A percentile compares a stretch with the other conserved stretches of the same genome.
These are phyloP conservation scores for Acer campestre DNA, from an alignment of 345 rosid species.

Conservation along the genomic window DNA sequence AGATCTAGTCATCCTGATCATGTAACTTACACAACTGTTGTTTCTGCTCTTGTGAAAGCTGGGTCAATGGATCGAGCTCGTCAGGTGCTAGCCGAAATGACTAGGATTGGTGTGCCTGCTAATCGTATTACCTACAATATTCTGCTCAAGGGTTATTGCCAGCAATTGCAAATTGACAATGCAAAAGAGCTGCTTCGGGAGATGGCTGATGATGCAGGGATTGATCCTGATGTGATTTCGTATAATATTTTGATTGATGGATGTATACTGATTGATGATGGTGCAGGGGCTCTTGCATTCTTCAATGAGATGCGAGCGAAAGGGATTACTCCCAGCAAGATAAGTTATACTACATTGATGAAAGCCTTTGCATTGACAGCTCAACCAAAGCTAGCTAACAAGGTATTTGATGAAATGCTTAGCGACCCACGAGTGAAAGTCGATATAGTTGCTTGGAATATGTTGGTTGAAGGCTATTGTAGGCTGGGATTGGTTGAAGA, in stretches of 20 bases:
- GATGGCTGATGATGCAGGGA: slow-evolving; percentile 57
- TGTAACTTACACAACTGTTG: slow-evolving; percentile 85
- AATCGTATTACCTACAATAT: slow-evolving; percentile 86
- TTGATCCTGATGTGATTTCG: slow-evolving; percentile 88
- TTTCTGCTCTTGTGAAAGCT: slow-evolving; percentile 79
- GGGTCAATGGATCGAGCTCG: slow-evolving; percentile 84
- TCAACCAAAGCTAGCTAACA: slow-evolving; percentile 85
- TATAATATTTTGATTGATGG: slow-evolving; percentile 88
- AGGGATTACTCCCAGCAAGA: slow-evolving; percentile 82
- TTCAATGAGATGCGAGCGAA: slow-evolving; percentile 84
- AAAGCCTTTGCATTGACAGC: slow-evolving; percentile 89
- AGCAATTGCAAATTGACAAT: slow-evolving; percentile 66
- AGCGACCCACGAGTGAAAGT: slow-evolving; percentile 77
- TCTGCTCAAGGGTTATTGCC: slow-evolving; percentile 90
- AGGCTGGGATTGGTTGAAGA: slow-evolving; percentile 77
- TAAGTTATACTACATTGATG: slow-evolving; percentile 95
- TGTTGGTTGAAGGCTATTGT: slow-evolving; percentile 87
- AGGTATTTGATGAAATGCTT: slow-evolving; percentile 89
- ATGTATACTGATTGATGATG: slow-evolving; percentile 82
- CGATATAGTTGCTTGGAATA: slow-evolving; percentile 87
- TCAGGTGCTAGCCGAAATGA: slow-evolving; percentile 83
- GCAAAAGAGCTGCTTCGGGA: slow-evolving; percentile 76
- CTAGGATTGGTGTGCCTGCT: slow-evolving; percentile 74
- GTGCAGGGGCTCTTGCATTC: slow-evolving; percentile 77
- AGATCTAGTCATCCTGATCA: slow-evolving; percentile 78